Base-by-base conservation (phyloP, 2,329 filamentous ascomycete species). In the Coniella vitis region DNA sequence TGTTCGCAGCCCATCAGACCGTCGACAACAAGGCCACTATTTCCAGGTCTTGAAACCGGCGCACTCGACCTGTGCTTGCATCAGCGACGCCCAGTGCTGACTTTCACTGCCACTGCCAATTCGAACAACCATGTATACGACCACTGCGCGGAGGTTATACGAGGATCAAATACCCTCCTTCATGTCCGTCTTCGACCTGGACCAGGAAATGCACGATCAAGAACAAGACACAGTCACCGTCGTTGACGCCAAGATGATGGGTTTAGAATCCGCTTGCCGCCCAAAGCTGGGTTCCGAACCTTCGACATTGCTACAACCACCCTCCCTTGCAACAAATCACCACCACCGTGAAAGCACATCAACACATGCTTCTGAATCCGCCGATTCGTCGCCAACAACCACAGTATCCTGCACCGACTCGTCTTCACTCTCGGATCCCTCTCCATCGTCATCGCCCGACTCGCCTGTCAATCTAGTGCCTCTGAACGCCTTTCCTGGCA, bases 391-490 rank as follows among this genome's bases (percentile, higher is more conserved):
- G 8, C 93, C 93, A 1, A 97, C 91, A 7, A 96, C 90, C 3
- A 95, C 91, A 2, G 79, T 93, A 43, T 95, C 90, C 5, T 95
- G 89, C 17, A 88, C 91, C 55, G 91, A 95, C 68, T 94, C 90
- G 4, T 91, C 89, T 8, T 87, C 89, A 25, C 76, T 93, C 42
- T 90, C 90, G 25, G 91, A 97, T 59, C 85, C 88, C 7, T 96
- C 91, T 4, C 90, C 93, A 3, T 91, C 86, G 45, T 89, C 90
- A 19, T 96, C 91, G 1, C 91, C 91, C 8, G 90, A 96, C 66
- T 96, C 93, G 3, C 88, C 90, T 1, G 73, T 86, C 47, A 85
- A 86, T 49, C 73, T 90, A 48, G 78, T 85, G 48, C 83, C 87
- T 3, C 73, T 88, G 38, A 81, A 79, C 42, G 81, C 83, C 13